Conservation (phyloP, 225 moss, liverwort and hornwort genomes). For the Pleurozium schreberi region DNA sequence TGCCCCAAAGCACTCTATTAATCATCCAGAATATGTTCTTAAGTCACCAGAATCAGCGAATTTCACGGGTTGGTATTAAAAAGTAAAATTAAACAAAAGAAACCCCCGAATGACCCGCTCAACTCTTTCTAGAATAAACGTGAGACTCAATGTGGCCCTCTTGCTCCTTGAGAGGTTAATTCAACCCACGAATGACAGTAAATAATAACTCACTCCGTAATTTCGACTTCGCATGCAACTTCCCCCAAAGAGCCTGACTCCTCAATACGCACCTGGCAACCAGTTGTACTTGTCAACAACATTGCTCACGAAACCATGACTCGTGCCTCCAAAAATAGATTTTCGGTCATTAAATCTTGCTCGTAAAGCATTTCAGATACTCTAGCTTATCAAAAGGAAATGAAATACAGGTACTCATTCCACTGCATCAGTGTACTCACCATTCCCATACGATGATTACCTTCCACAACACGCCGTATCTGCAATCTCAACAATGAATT, state of each 20-base stretch:
- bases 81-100: neutral
- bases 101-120: neutral
- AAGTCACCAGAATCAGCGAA: neutral
- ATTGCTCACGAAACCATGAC: neutral
- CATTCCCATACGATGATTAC: slow-evolving; percentile 95
- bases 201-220: slow-evolving; percentile 65
- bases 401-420: neutral
- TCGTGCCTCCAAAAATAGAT: neutral
- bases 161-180: neutral
- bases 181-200: neutral
- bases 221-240: slow-evolving; percentile 88
- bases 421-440: slow-evolving; percentile 22
- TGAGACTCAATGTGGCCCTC: neutral
- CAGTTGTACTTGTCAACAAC: slow-evolving; percentile 2
- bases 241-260: slow-evolving; percentile 46
- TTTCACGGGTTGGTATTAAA: neutral
- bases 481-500: slow-evolving; percentile 7
- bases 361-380: neutral
- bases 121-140: neutral
- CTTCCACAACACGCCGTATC: slow-evolving; percentile 88
- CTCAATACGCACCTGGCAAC: slow-evolving; percentile 53
- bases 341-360: neutral
- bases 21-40: neutral
- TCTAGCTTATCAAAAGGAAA: neutral
- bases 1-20: neutral